A percentile compares a stretch with the other conserved stretches of the same genome.
Evolutionary conservation across 768 basidiomycete species (phyloP).

Genomic region (Boletus barrowsii): DNA sequence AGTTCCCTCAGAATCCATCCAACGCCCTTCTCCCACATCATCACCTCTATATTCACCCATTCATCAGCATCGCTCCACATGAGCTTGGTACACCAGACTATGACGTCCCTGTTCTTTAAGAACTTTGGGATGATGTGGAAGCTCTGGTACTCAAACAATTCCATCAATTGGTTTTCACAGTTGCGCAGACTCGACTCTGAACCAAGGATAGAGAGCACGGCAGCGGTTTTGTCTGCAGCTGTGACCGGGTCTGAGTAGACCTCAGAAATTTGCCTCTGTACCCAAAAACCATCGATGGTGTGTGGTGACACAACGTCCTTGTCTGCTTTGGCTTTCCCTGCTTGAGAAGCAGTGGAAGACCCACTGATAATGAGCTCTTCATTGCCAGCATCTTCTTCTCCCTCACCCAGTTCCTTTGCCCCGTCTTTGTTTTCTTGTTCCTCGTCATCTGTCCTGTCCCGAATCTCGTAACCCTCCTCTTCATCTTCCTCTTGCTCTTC

Average conservation of each 20-base stretch:
- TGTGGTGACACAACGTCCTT: constrained; percentile 86
- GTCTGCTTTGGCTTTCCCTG: constrained; percentile 54
- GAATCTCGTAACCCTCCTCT: constrained; percentile 86
- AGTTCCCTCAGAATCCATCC: constrained; percentile 94
- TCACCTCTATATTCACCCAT: constrained; percentile 90
- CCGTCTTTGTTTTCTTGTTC: constrained; percentile 50
- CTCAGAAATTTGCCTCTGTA: constrained; percentile 89
- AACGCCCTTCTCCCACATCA: constrained; percentile 95
- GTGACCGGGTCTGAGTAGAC: constrained; percentile 93
- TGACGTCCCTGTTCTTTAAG: constrained; percentile 91
- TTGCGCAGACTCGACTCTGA: constrained; percentile 88
- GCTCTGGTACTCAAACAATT: constrained; percentile 89
- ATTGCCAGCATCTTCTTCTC: constrained; percentile 47
- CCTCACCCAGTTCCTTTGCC: constrained; percentile 40
- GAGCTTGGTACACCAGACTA: constrained; percentile 98
- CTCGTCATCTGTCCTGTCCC: constrained; percentile 74
- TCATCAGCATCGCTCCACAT: constrained; percentile 87
- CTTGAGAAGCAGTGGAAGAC: constrained; percentile 45
- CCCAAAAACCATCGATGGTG: constrained; percentile 96
- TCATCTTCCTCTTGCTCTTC: constrained; percentile 95
- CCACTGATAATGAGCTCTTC: constrained; percentile 82
- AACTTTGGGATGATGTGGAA: constrained; percentile 89
- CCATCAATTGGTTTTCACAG: constrained; percentile 95
- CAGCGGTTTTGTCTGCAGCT: constrained; percentile 84
- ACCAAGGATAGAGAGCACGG: constrained; percentile 79